Conservation (phyloP, 495 filamentous ascomycete species). For the Penicillium lagena region DNA sequence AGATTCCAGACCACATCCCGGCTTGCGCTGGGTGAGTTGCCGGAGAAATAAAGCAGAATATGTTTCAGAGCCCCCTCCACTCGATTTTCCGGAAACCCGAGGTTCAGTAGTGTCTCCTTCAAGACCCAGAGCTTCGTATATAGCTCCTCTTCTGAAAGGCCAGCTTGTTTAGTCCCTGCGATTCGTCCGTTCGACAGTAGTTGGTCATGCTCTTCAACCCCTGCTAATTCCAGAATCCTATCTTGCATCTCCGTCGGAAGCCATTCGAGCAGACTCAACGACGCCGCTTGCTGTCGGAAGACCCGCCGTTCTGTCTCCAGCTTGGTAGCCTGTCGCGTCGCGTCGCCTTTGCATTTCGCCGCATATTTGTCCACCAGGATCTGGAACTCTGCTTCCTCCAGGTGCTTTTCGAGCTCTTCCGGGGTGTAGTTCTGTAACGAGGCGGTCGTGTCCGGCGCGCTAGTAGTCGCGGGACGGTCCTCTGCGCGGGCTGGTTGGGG, state of each 20-base stretch:
- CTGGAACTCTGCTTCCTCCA: constrained; percentile 79
- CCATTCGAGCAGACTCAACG: constrained; percentile 68
- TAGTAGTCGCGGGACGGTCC: constrained; percentile 9
- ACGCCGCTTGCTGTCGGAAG: constrained; percentile 64
- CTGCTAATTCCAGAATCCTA: constrained; percentile 55
- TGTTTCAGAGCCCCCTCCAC: constrained; percentile 60
- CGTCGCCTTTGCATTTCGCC: constrained; percentile 60
- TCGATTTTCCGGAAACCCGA: constrained; percentile 59
- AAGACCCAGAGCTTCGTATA: constrained; percentile 75
- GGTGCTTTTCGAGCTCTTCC: constrained; percentile 76
- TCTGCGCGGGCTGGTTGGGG: constrained; percentile 21
- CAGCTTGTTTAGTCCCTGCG: constrained; percentile 21
- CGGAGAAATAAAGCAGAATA: constrained; percentile 51
- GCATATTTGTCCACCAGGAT: constrained; percentile 74
- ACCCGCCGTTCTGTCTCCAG: constrained; percentile 74
- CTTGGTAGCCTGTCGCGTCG: constrained; percentile 59
- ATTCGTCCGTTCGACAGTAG: constrained; percentile 21
- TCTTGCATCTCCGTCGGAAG: constrained; percentile 73
- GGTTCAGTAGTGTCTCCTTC: constrained; percentile 55
- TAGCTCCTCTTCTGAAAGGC: constrained; percentile 60
- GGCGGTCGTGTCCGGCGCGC: constrained; percentile 12
- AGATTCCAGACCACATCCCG: constrained; percentile 77
- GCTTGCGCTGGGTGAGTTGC: constrained; percentile 36
- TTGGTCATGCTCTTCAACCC: constrained; percentile 33
- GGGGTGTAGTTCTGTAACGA: constrained; percentile 55